phyloP scores from a whole-genome alignment of 768 basidiomycete species.

The Russula virescens region DNA sequence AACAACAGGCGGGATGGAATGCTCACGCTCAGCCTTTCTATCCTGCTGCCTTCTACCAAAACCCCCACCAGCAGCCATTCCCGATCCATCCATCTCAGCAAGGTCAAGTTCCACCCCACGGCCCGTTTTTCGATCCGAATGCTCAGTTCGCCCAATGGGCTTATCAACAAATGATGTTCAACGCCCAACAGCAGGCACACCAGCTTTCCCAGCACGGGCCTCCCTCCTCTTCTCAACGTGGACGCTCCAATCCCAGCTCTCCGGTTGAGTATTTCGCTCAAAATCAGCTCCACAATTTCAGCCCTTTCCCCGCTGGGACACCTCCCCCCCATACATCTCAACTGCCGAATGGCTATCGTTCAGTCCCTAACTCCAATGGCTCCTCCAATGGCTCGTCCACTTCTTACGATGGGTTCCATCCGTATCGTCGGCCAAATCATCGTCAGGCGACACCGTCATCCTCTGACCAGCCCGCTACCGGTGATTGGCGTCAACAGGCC shows the following conservation, averaged over 20 bases:
- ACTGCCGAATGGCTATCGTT: constrained; percentile 39
- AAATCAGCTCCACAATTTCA: constrained; percentile 48
- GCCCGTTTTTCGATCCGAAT: constrained; percentile 71
- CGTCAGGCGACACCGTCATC: constrained; percentile 31
- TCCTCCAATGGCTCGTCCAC: constrained; percentile 35
- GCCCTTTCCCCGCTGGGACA: constrained; percentile 63
- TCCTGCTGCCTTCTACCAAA: constrained; percentile 66
- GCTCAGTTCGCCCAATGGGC: constrained; percentile 82
- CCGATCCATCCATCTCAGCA: constrained; percentile 36
- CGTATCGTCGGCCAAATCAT: constrained; percentile 64
- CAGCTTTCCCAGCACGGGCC: constrained; percentile 21
- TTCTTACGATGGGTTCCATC: constrained; percentile 61
- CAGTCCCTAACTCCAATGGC: constrained; percentile 30
- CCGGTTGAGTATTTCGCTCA: constrained; percentile 54
- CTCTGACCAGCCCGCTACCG: constrained; percentile 26
- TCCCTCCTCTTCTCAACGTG: constrained; percentile 39
- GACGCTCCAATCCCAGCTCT: constrained; percentile 35
- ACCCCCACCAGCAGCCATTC: constrained; percentile 57
- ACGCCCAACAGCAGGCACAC: constrained; percentile 34
- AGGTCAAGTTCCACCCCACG: constrained; percentile 42
- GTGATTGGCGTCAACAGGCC: constrained; percentile 45
- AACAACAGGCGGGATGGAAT: constrained; percentile 67
- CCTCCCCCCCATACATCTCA: constrained; percentile 54
- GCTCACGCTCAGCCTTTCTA: constrained; percentile 69
- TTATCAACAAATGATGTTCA: constrained; percentile 89